Evolutionary conservation across 176 grass and related monocot species (phyloP).

Genomic region (Carex myosuroides): DNA sequence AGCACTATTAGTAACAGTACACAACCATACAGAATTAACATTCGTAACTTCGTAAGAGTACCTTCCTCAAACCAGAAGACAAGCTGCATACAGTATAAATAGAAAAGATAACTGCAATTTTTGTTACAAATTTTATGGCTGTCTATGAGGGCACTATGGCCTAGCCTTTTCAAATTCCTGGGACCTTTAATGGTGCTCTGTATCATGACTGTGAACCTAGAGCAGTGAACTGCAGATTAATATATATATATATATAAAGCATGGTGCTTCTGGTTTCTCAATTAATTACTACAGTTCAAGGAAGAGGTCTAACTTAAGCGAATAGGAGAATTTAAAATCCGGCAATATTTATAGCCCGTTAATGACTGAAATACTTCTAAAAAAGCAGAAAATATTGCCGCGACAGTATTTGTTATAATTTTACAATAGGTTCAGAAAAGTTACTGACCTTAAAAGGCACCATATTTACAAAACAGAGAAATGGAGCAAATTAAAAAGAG

Average conservation of each 20-base stretch:
- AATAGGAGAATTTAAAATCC: not conserved
- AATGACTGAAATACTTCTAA: not conserved
- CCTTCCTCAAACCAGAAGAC: not conserved
- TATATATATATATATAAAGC: not conserved
- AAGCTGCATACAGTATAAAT: not conserved
- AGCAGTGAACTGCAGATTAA: slow-evolving; percentile 4
- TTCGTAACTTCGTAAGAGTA: not conserved
- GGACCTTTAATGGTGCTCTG: not conserved
- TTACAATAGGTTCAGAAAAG: not conserved
- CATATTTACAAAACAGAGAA: not conserved
- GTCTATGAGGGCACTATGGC: not conserved
- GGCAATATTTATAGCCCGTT: not conserved
- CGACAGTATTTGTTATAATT: not conserved
- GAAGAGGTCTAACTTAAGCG: not conserved
- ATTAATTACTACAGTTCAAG: not conserved
- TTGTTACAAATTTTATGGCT: not conserved
- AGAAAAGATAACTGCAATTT: not conserved
- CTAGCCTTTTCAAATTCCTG: slow-evolving; percentile 7
- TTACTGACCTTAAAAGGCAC: not conserved
- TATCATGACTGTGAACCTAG: not conserved
- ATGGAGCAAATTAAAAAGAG: not conserved
- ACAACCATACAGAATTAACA: too few relatives aligned
- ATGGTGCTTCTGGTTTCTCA: not conserved
- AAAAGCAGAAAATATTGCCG: not conserved
- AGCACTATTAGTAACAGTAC: too few relatives aligned